Conservation (phyloP, 2,329 filamentous ascomycete species). For the Bimuria novae-zelandiae region DNA sequence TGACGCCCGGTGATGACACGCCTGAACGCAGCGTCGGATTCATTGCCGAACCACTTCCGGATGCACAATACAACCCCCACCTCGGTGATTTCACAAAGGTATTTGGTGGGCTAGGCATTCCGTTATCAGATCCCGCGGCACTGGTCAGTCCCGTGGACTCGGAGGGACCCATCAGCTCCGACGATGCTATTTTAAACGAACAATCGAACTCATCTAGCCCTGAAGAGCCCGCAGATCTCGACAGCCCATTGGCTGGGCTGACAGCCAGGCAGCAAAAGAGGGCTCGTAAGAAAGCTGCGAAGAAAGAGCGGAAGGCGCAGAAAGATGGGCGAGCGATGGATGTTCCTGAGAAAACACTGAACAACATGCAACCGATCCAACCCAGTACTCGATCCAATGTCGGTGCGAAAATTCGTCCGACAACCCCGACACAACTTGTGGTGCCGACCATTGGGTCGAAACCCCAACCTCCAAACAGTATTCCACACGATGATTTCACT, state of each 20-base stretch:
- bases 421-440: conserved; percentile 16
- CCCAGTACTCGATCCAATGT: conserved; percentile 33
- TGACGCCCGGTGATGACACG: neutral
- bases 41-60: neutral
- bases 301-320: conserved; percentile 22
- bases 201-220: neutral
- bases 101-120: conserved; percentile 50
- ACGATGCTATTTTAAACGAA: conserved; percentile 39
- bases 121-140: conserved; percentile 22
- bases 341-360: neutral
- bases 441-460: neutral
- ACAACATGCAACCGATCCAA: neutral
- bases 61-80: conserved; percentile 17
- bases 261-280: conserved; percentile 34
- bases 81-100: conserved; percentile 55
- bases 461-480: neutral
- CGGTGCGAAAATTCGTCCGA: conserved; percentile 32
- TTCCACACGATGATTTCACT: neutral
- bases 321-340: neutral
- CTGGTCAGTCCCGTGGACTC: conserved; percentile 30
- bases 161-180: conserved; percentile 47
- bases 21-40: neutral
- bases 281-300: conserved; percentile 24
- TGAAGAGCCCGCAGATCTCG: neutral
- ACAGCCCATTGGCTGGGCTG: conserved; percentile 12